phyloP scores from a whole-genome alignment of 352 stramenopile species.

The Pythium brachiatum region DNA sequence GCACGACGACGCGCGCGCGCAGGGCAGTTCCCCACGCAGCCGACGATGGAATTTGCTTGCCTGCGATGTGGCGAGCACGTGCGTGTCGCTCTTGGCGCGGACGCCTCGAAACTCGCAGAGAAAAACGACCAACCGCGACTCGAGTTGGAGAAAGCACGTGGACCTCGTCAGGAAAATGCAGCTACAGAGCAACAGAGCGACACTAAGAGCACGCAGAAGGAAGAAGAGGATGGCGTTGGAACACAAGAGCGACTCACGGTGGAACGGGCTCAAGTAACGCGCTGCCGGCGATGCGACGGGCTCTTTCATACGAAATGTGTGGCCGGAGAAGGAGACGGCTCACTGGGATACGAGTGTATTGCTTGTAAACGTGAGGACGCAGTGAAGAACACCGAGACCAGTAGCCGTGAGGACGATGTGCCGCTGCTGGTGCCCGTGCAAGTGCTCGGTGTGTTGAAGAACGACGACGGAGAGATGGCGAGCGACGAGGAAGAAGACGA shows the following conservation, averaged over 20 bases:
- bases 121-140: constrained; percentile 3
- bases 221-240: background rate
- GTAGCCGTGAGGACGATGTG: background rate
- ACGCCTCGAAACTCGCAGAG: constrained; percentile 3
- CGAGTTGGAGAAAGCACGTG: background rate
- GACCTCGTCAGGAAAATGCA: background rate
- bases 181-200: background rate
- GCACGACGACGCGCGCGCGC: constrained; percentile 16
- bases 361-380: constrained; percentile 1
- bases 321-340: background rate
- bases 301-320: constrained; percentile 25
- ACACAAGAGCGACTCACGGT: background rate
- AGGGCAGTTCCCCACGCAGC: constrained; percentile 16
- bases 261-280: constrained; percentile 5
- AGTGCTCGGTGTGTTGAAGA: constrained; percentile 17
- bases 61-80: constrained; percentile 28
- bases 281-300: constrained; percentile 26
- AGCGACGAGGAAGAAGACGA: constrained; percentile 5
- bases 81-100: constrained; percentile 19
- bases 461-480: background rate
- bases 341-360: constrained; percentile 11
- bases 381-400: background rate
- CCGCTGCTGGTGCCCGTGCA: constrained; percentile 38
- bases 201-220: background rate
- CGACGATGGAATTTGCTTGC: constrained; percentile 28